Conservation (phyloP, 805 yeast species). For the Cyberlindnera sargentensis region DNA sequence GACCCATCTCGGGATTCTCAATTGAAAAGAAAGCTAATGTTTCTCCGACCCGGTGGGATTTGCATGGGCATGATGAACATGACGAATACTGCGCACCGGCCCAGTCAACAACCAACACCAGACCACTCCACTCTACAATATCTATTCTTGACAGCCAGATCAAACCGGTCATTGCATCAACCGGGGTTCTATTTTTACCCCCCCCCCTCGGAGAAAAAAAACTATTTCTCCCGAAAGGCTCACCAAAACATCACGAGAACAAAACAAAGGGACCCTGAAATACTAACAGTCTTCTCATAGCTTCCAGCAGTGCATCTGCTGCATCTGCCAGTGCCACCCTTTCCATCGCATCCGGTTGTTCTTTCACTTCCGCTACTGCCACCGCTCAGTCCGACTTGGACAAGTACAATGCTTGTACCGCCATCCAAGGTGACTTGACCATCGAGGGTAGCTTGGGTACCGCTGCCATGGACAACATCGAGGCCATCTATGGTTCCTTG, state of each 20-base stretch:
- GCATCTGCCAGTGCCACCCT: conserved; percentile 44
- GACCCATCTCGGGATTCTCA: too few relatives aligned
- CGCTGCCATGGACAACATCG: conserved; percentile 66
- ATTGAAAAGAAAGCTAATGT: too few relatives aligned
- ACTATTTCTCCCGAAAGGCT: neutral
- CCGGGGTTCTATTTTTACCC: neutral
- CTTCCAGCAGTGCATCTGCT: conserved; percentile 43
- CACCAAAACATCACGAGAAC: neutral
- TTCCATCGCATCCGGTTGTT: conserved; percentile 54
- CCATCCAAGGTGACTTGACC: conserved; percentile 72
- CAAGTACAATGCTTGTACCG: conserved; percentile 61
- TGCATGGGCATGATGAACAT: too few relatives aligned
- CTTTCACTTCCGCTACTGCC: conserved; percentile 62
- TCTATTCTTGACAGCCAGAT: too few relatives aligned
- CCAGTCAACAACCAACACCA: too few relatives aligned
- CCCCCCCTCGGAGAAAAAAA: neutral
- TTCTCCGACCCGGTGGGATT: too few relatives aligned
- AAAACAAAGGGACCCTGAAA: neutral
- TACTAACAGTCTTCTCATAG: conserved; percentile 16
- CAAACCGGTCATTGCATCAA: neutral
- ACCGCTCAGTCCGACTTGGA: conserved; percentile 78
- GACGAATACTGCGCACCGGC: too few relatives aligned
- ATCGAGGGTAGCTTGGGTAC: conserved; percentile 58
- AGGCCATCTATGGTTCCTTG: conserved; percentile 74
- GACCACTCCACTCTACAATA: too few relatives aligned